Percentiles rank a stretch among this genome's conserved stretches.
These are phyloP conservation scores for Kuraishia ogatae DNA, from an alignment of 805 yeast species.

Conservation along the genomic window DNA sequence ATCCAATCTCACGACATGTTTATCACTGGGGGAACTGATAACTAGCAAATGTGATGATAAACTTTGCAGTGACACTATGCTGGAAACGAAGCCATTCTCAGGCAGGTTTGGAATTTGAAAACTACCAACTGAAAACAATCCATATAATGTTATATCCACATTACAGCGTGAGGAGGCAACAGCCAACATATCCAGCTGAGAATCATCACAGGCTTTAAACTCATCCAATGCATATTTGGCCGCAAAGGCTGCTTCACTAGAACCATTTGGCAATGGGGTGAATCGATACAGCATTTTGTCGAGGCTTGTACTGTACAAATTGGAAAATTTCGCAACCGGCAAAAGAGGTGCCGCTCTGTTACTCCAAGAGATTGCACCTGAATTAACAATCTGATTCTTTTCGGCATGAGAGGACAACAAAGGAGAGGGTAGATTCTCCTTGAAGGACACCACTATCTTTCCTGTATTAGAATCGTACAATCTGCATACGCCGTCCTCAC, in stretches of 20 bases:
- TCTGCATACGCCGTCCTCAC: constrained; percentile 13
- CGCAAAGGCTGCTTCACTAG: constrained; percentile 6
- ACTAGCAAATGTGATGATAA: constrained; percentile 18
- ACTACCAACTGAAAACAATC: constrained; percentile 22
- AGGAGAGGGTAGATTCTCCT: constrained; percentile 4
- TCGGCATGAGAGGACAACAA: not conserved
- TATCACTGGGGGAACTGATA: constrained; percentile 10
- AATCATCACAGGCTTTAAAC: constrained; percentile 13
- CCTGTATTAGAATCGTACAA: constrained; percentile 22
- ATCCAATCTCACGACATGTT: constrained; percentile 14
- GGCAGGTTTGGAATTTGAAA: constrained; percentile 12
- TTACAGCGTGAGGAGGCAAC: constrained; percentile 16
- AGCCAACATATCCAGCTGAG: constrained; percentile 18
- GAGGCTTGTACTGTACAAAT: constrained; percentile 15
- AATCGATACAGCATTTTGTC: constrained; percentile 16
- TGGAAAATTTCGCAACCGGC: constrained; percentile 7
- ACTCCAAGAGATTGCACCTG: constrained; percentile 13
- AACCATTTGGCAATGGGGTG: constrained; percentile 4
- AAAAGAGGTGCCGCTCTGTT: constrained; percentile 8
- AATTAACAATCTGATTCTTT: not conserved
- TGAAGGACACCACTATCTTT: constrained; percentile 12
- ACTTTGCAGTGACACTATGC: constrained; percentile 11
- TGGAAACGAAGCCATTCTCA: constrained; percentile 5
- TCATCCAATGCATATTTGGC: constrained; percentile 15
- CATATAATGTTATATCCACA: constrained; percentile 19